These are phyloP conservation scores for Jaltomata sinuosa DNA, from an alignment of 257 asterid genomes.

Conservation along the genomic window DNA sequence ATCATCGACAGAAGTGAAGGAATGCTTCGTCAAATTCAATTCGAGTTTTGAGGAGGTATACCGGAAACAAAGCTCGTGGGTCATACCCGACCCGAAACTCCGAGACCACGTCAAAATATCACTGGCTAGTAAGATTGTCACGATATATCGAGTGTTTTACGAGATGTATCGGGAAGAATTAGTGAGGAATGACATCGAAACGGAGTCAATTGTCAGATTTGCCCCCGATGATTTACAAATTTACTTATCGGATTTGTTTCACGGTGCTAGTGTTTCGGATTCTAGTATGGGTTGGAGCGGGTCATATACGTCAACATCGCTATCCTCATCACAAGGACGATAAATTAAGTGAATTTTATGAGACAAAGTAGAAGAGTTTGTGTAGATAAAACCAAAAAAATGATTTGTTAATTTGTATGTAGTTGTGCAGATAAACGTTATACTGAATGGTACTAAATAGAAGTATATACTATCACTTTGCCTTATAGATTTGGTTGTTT, in stretches of 20 bases:
- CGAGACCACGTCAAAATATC: constrained; percentile 32
- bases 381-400: background rate
- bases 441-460: background rate
- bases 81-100: constrained; percentile 47
- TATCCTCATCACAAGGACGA: background rate
- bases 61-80: constrained; percentile 44
- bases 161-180: constrained; percentile 7
- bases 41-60: constrained; percentile 38
- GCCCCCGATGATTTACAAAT: constrained; percentile 72
- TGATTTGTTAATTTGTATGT: background rate
- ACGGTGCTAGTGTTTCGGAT: background rate
- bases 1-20: constrained; percentile 11
- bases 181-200: background rate
- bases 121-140: constrained; percentile 21
- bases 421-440: background rate
- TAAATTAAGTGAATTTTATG: background rate
- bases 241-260: constrained; percentile 58
- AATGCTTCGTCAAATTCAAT: constrained; percentile 30
- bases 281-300: constrained; percentile 13
- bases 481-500: background rate
- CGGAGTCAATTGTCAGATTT: constrained; percentile 42
- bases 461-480: background rate
- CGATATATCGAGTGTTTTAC: constrained; percentile 34
- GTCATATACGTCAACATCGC: background rate
- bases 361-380: background rate